Conservation (phyloP, 1,284 basidiomycete genomes). For the Abortiporus biennis region DNA sequence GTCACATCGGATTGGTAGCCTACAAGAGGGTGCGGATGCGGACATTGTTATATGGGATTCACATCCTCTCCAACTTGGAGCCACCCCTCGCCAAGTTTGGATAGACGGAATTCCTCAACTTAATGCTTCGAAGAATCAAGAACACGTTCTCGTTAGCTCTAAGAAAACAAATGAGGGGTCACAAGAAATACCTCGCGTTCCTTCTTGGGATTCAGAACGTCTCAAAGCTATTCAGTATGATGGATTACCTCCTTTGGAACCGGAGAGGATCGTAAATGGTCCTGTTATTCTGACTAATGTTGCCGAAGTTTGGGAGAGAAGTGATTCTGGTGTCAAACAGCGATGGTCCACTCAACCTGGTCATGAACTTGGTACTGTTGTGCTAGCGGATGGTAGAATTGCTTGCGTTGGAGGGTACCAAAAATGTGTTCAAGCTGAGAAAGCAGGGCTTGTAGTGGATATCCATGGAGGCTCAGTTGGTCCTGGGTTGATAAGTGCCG, state of each 20-base stretch:
- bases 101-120: slow-evolving; percentile 68
- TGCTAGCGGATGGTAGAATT: slow-evolving; percentile 37
- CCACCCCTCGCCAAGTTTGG: slow-evolving; percentile 68
- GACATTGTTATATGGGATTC: slow-evolving; percentile 73
- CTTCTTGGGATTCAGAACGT: slow-evolving; percentile 54
- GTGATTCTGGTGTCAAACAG: slow-evolving; percentile 14
- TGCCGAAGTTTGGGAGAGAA: slow-evolving; percentile 33
- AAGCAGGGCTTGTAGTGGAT: too few species aligned
- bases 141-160: slow-evolving; percentile 9
- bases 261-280: slow-evolving; percentile 28
- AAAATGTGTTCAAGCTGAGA: too few species aligned
- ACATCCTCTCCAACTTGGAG: slow-evolving; percentile 73
- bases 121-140: slow-evolving; percentile 25
- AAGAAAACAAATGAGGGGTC: slow-evolving; percentile 37
- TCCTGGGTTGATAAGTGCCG: slow-evolving; percentile 53
- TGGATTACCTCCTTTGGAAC: slow-evolving; percentile 57
- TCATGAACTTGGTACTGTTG: slow-evolving; percentile 20
- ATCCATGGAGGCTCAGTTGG: slow-evolving; percentile 35
- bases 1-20: slow-evolving; percentile 75
- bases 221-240: slow-evolving; percentile 51
- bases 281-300: slow-evolving; percentile 57
- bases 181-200: slow-evolving; percentile 47
- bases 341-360: slow-evolving; percentile 10
- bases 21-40: slow-evolving; percentile 52
- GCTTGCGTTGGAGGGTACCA: slow-evolving; percentile 30